phyloP scores from a whole-genome alignment of 2,329 filamentous ascomycete genomes.

The Cytospora leucostoma region DNA sequence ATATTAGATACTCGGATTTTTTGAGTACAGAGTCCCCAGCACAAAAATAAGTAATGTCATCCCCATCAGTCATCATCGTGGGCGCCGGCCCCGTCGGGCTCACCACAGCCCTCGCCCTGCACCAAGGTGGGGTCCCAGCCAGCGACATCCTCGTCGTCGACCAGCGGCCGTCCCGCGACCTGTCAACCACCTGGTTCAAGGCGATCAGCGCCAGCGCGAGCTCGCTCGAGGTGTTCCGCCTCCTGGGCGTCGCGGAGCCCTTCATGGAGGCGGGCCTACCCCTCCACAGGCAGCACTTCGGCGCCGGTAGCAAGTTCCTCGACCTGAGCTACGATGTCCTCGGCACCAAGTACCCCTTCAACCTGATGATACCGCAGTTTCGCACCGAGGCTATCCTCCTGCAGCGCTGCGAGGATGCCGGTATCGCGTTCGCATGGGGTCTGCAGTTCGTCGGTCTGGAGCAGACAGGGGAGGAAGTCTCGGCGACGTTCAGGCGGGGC shows the following conservation, averaged over 20 bases:
- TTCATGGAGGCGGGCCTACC: conserved; percentile 11
- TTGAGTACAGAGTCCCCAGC: neutral
- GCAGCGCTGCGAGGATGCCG: conserved; percentile 20
- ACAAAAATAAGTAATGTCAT: neutral
- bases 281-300: conserved; percentile 10
- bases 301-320: conserved; percentile 1
- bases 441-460: conserved; percentile 1
- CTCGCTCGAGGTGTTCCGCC: conserved; percentile 23
- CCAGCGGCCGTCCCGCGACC: conserved; percentile 6
- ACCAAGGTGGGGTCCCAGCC: conserved; percentile 13
- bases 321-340: conserved; percentile 23
- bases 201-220: conserved; percentile 21
- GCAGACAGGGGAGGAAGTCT: conserved; percentile 1
- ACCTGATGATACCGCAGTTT: conserved; percentile 11
- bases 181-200: conserved; percentile 2
- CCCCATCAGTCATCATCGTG: conserved; percentile 16
- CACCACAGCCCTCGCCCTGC: conserved; percentile 19
- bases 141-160: conserved; percentile 18
- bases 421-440: conserved; percentile 16
- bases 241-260: conserved; percentile 17
- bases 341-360: conserved; percentile 23
- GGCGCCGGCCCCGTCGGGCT: conserved; percentile 26
- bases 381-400: conserved; percentile 14
- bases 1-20: too few relatives aligned
- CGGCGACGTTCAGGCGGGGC: neutral